Percentiles rank a stretch among this genome's conserved stretches.
These are phyloP conservation scores for Pholiota conissans DNA, from an alignment of 768 basidiomycete species.

Conservation along the genomic window DNA sequence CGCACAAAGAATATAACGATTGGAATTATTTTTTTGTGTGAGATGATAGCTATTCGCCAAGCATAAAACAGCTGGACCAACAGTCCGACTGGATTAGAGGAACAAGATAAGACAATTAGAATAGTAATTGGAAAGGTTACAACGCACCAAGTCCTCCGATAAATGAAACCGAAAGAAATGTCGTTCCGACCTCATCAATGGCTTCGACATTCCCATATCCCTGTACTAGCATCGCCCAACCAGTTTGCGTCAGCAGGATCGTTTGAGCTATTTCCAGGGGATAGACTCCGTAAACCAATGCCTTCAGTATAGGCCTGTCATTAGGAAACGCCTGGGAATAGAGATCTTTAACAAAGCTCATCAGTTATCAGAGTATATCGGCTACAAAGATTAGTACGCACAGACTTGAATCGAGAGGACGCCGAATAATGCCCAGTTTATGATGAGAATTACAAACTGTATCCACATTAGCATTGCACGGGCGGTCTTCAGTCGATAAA, in stretches of 20 bases:
- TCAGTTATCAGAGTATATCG: no score
- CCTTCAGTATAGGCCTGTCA: not conserved
- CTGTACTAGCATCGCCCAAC: not conserved
- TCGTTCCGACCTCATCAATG: not conserved
- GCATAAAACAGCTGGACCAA: no score
- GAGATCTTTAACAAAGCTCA: not conserved
- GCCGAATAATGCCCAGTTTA: not conserved
- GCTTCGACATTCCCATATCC: not conserved
- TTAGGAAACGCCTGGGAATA: not conserved
- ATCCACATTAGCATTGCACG: no score
- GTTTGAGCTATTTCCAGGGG: not conserved
- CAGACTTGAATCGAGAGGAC: not conserved
- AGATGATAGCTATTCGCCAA: no score
- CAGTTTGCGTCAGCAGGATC: not conserved
- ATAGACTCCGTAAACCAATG: not conserved
- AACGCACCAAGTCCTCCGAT: not conserved
- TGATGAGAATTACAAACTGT: not conserved
- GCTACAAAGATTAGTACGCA: not conserved
- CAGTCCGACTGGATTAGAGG: no score
- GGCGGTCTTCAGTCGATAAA: no score
- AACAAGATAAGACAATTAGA: no score
- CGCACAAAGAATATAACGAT: no score
- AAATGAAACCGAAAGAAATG: not conserved
- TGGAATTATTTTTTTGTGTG: no score
- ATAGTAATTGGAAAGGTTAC: no score